A percentile compares a stretch with the other conserved stretches of the same genome.
Conservation (phyloP, 768 basidiomycete genomes). For the Kwoniella shandongensis region DNA sequence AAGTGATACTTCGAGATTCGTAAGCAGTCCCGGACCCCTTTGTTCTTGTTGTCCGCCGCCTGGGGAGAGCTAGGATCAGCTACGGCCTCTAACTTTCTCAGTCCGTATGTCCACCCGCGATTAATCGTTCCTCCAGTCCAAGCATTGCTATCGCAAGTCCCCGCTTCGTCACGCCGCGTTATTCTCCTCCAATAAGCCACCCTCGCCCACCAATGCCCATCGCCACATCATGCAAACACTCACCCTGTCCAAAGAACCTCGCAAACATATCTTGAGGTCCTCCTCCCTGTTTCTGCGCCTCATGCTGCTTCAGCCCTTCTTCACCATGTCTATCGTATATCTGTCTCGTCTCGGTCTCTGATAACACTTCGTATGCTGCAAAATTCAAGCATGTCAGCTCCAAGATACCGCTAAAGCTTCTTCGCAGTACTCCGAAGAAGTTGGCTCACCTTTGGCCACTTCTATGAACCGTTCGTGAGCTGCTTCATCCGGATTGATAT, state of each 20-base stretch:
- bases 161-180: too few species aligned
- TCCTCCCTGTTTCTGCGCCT: slow-evolving; percentile 63
- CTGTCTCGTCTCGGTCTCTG: slow-evolving; percentile 82
- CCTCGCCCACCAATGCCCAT: too few species aligned
- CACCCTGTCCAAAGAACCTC: slow-evolving; percentile 78
- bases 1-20: slow-evolving; percentile 68
- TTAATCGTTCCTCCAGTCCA: too few species aligned
- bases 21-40: slow-evolving; percentile 54
- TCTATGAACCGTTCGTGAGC: slow-evolving; percentile 87
- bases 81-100: too few species aligned
- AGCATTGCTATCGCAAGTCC: too few species aligned
- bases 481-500: slow-evolving; percentile 81
- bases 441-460: slow-evolving; percentile 79
- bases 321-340: slow-evolving; percentile 92
- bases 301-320: slow-evolving; percentile 89
- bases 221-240: slow-evolving; percentile 9
- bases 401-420: slow-evolving; percentile 40
- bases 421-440: slow-evolving; percentile 1
- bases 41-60: slow-evolving; percentile 48
- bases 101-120: too few species aligned
- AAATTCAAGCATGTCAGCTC: too few species aligned
- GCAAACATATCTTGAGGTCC: slow-evolving; percentile 90
- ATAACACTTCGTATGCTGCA: slow-evolving; percentile 87
- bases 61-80: slow-evolving; percentile 1
- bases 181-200: too few species aligned